Evolutionary conservation across 1,284 basidiomycete genomes (phyloP), one percentile per base, ranked within the genome.

Genomic region (Rhodofomes roseus): DNA sequence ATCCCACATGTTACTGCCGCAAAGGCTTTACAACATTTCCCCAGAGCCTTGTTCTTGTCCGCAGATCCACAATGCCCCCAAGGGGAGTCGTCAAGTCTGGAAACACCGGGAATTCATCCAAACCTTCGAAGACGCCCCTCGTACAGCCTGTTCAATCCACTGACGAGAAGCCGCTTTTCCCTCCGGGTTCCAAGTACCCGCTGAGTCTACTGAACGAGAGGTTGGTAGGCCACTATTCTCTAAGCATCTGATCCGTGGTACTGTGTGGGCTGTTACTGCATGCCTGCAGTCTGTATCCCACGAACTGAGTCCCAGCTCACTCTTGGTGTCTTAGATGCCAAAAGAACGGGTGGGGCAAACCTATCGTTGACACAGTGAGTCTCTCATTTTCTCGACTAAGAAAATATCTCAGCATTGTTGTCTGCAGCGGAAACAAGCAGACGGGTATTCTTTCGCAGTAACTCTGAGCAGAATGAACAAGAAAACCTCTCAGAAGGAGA

Each of bases 281-380:
- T 5, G 31, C 31, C 11, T 34, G 11, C 11, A 34, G 11, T 4
- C 31, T 5, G 31, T 34, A 11, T 34, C 11, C 31, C 5, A 11
- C 31, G 31, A 34, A 34, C 31, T 5, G 11, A 5, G 5, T 34
- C 31, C 11, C 31, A 5, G 54, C 46, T 58, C 40, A 37, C 44
- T 23, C 34, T 34, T 18, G 29, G 37, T 25, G 29, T n/a, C 18
- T 61, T 59, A 89, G 92, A 71, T 95, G 93, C 67, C 91, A 93
- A 68, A 93, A 93, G 73, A 81, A 84, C 60, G 90, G 89, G 1
- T 96, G 92, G 93, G 90, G 93, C 60, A 88, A 89, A 62, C 86
- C 93, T 1, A 70, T 75, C 9, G 81, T 95, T 22, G 87, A 92
- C 60, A 84, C 89, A 36, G 91, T 92, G 70, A 72, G 81, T 71